Percentiles rank a stretch among this genome's conserved stretches.
These are phyloP conservation scores for Tolypocladium cylindrosporum DNA, from an alignment of 2,329 filamentous ascomycete species.

Conservation along the genomic window DNA sequence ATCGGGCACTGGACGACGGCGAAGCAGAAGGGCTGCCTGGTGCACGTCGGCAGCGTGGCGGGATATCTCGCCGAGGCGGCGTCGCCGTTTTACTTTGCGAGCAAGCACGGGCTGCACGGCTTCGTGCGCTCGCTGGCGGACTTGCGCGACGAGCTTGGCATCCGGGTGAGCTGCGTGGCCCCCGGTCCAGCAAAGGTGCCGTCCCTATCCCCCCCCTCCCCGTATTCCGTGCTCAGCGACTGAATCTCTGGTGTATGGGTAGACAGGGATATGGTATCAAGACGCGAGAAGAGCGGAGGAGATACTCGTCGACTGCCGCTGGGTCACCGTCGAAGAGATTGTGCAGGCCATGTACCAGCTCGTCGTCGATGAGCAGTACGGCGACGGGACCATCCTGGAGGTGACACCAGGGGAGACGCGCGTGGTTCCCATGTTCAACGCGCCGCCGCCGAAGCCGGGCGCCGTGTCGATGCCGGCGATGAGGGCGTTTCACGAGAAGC, in stretches of 20 bases:
- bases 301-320: constrained; percentile 13
- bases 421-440: constrained; percentile 5
- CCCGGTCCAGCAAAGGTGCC: constrained; percentile 21
- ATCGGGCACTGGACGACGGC: constrained; percentile 25
- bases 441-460: neutral
- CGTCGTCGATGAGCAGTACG: constrained; percentile 13
- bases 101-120: constrained; percentile 25
- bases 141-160: constrained; percentile 20
- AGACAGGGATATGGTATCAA: constrained; percentile 24
- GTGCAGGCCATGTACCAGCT: constrained; percentile 20
- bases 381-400: constrained; percentile 22
- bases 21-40: constrained; percentile 16
- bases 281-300: constrained; percentile 19
- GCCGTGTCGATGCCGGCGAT: neutral
- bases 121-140: constrained; percentile 21
- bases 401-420: constrained; percentile 10
- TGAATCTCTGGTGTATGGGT: neutral
- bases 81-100: constrained; percentile 25
- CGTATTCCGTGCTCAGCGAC: neutral
- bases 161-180: constrained; percentile 21
- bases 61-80: constrained; percentile 17
- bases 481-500: neutral
- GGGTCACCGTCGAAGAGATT: constrained; percentile 20
- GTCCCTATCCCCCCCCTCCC: neutral
- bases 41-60: constrained; percentile 24